These are phyloP conservation scores for Nicotiana otophora DNA, from an alignment of 257 asterid genomes.

Conservation along the genomic window DNA sequence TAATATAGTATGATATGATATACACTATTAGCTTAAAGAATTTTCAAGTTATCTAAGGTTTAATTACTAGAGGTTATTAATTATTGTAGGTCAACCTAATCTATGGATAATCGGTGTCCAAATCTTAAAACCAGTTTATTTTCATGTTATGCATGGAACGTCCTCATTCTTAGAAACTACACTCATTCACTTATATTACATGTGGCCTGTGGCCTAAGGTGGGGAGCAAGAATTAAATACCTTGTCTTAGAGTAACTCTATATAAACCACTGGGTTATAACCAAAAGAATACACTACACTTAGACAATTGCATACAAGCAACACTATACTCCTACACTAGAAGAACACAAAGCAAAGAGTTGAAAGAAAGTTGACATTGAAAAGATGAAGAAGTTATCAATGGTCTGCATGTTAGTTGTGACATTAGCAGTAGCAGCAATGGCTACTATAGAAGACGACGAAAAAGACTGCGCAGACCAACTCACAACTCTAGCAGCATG, in stretches of 20 bases:
- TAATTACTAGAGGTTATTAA: no score
- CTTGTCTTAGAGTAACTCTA: not conserved
- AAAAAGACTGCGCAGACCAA: constrained; percentile 59
- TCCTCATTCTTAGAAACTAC: not conserved
- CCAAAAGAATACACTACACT: not conserved
- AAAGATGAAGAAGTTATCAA: not conserved
- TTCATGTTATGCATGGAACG: no score
- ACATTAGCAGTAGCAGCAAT: constrained; percentile 14
- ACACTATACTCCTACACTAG: not conserved
- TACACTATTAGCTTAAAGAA: no score
- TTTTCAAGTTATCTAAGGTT: no score
- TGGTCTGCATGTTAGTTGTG: not conserved
- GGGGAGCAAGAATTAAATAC: not conserved
- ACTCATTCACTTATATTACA: not conserved
- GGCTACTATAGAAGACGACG: constrained; percentile 44
- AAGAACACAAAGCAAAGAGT: not conserved
- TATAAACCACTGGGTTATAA: not conserved
- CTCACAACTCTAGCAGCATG: constrained; percentile 46
- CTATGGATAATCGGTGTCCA: no score
- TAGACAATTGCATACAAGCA: not conserved
- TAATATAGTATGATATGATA: no score
- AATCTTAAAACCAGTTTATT: no score
- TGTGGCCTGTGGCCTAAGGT: not conserved
- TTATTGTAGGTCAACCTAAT: no score
- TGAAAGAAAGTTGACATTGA: no score